Evolutionary conservation across 148 eudicot genomes (phyloP), one percentile per base, ranked within the genome.

Genomic region (Agrostemma githago): DNA sequence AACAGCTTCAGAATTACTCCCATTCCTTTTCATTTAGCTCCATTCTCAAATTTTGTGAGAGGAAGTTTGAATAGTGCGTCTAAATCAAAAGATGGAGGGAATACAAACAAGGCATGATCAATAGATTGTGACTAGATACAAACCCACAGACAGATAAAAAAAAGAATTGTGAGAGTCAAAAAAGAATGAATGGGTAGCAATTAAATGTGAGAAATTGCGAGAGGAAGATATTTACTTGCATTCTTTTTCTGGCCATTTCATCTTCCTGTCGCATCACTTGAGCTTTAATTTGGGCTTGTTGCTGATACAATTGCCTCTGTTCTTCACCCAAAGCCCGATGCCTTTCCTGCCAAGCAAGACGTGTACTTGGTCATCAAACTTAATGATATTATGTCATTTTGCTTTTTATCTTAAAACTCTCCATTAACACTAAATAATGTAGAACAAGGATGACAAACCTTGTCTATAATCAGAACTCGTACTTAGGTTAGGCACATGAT

Each of bases 231-330:
- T 64, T 37, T 21, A 88, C 99, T 97, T 92, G 99, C 94, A 92
- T 85, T 77, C 99, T 82, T 88, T 90, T 90, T 62, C 99, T 89
- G 69, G 96, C 90, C 77, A 92, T 75, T 62, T 95, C 96, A 83
- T 95, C 99, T 83, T 95, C 97, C 53, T 90, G 88, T 43, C 97
- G 88, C 87, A 90, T 43, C 72, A 86, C 85, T 85, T 95, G 99
- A 10, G 99, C 99, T 77, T 90, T 90, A 56, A 85, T 82, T 62
- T 92, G 99, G 72, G 93, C 79, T 79, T 95, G 94, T 74, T 95
- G 93, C 58, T 92, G 97, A 76, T 79, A 57, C 43, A 92, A 77
- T 71, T 89, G 79, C 84, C 99, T 90, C 79, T 95, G 97, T 70
- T 92, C 97, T 85, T 90, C 99, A 6, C 87, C 83, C 93, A 91